Base-by-base conservation (phyloP, 192 early-diverging fungal genomes). In the Jimgerdemannia flammicorona region DNA sequence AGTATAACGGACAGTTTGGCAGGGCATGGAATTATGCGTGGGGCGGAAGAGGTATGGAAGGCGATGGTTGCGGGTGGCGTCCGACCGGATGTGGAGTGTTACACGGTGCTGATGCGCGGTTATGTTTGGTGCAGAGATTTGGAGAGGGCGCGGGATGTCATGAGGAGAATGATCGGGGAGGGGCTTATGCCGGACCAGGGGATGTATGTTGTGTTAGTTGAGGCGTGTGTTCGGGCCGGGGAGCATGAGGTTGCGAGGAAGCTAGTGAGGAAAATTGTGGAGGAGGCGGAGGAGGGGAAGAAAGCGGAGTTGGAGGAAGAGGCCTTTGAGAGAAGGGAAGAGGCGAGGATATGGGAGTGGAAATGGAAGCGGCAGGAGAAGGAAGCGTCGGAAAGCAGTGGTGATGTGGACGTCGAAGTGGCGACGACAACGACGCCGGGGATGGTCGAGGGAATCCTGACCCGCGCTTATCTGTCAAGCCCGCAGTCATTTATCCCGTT, bases 101-200 rank as follows among this genome's bases (percentile, higher is more conserved):
- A 83, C 72, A 87, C 83, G 20, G 81, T 87, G 40, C 70, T 89
- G 29, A 86, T 89, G 70, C 80, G 86, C 70, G 83, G 78, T 4
- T 86, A 87, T 49, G 70, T 85, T 18, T 76, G 79, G 43, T 43
- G 70, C 3, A 71, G 73, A n/a, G 64, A 76, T 19, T 67, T 82
- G 39, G 70, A 79, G 67, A 73, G 79, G 7, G 85, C 84, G 18
- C 79, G 78, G 54, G 69, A 77, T 29, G 69, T 86, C 14, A 79
- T 85, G 73, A 72, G 82, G 54, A 75, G 74, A 10, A 87, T 89
- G 83, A 69, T 86, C 11, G 66, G 74, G 29, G 72, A 70, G 4
- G 78, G 77, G 19, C 59, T 85, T 43, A 44, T 80, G 70, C 86
- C 86, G 59, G 84, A 81, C 41, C 80, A 78, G 70, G 70, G 78